phyloP scores from a whole-genome alignment of 768 basidiomycete genomes.

The Pulveroboletus ravenelii region DNA sequence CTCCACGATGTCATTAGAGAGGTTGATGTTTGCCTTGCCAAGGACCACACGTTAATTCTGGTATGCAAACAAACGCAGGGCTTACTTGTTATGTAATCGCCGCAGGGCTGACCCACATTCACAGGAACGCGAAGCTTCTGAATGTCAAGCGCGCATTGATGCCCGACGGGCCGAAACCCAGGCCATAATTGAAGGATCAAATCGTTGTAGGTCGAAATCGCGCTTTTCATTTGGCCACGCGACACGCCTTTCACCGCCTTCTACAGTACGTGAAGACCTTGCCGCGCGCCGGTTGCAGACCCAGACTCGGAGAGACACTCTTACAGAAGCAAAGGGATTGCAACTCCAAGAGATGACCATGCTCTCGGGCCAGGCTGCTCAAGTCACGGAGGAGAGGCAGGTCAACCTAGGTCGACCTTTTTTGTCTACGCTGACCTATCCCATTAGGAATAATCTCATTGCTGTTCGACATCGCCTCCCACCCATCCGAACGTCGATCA shows the following conservation, averaged over 20 bases:
- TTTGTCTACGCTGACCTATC: conserved; percentile 14
- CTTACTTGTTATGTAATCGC: conserved; percentile 21
- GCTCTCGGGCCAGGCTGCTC: conserved; percentile 27
- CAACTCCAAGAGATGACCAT: conserved; percentile 30
- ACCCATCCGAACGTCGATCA: conserved; percentile 55
- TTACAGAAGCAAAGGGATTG: conserved; percentile 41
- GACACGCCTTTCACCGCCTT: conserved; percentile 10
- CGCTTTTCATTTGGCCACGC: conserved; percentile 19
- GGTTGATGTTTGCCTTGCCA: conserved; percentile 44
- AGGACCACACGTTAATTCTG: conserved; percentile 36
- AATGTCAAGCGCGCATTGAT: conserved; percentile 54
- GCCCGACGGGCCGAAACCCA: conserved; percentile 43
- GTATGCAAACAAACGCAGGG: conserved; percentile 30
- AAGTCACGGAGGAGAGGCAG: conserved; percentile 39
- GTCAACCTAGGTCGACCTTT: conserved; percentile 7
- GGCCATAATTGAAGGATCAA: conserved; percentile 39
- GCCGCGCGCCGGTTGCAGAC: conserved; percentile 42
- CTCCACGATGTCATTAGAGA: conserved; percentile 45
- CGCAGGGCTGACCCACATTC: conserved; percentile 21
- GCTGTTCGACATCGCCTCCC: conserved; percentile 47
- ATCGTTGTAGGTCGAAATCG: conserved; percentile 40
- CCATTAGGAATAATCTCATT: conserved; percentile 42
- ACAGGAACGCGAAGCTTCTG: conserved; percentile 66
- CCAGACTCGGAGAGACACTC: conserved; percentile 41
- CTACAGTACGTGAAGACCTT: conserved; percentile 42